Base-by-base conservation (phyloP, 495 filamentous ascomycete genomes). In the Penicillium turbatum region DNA sequence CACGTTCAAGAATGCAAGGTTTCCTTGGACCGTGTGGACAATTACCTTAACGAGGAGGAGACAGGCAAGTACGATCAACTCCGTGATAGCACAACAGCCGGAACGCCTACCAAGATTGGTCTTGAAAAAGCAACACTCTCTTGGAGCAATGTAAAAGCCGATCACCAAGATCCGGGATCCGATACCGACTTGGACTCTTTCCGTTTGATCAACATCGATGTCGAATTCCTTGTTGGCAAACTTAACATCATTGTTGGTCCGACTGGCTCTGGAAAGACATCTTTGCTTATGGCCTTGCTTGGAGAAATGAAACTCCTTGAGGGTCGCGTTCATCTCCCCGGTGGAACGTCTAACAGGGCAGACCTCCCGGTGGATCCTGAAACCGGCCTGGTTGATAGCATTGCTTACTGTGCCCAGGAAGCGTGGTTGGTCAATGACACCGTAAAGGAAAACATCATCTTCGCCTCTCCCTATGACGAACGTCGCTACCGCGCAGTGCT, bases 1-100 rank as follows among this genome's bases (percentile, higher is more conserved):
- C 95, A 96, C 66, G 92, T 99, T 7, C 90, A 96, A 72, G 95
- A 99, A 72, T 89, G 91, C 9, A 93, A 95, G 73, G 95, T 99
- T 29, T 97, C 95, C 1, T 81, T 99, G 40, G 92, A 95, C 64
- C 90, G 95, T 71, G 90, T 99, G 16, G 93, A 99, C 62, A 87
- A 96, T 56, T 99, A 96, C 65, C 69, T 99, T 47, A 86, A 82
- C 48, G 95, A 99, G 65, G 89, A 95, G 21, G 95, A 99, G 70
- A 97, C 93, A 0, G 90, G 93, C 53, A 99, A 99, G 67, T 97
- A 96, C 61, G 76, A 78, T n/a, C 95, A 97, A 62, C 79, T 99
- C 3, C 78, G 80, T 13, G 70, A 81, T 17, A 78, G 81, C 45
- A 82, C 86, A 45, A 80, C 85, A 54, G 75, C 85, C 38, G 72